Percentiles rank a stretch among this genome's conserved stretches.
These are phyloP conservation scores for Tolypocladium cylindrosporum DNA, from an alignment of 2,329 filamentous ascomycete genomes.

Conservation along the genomic window DNA sequence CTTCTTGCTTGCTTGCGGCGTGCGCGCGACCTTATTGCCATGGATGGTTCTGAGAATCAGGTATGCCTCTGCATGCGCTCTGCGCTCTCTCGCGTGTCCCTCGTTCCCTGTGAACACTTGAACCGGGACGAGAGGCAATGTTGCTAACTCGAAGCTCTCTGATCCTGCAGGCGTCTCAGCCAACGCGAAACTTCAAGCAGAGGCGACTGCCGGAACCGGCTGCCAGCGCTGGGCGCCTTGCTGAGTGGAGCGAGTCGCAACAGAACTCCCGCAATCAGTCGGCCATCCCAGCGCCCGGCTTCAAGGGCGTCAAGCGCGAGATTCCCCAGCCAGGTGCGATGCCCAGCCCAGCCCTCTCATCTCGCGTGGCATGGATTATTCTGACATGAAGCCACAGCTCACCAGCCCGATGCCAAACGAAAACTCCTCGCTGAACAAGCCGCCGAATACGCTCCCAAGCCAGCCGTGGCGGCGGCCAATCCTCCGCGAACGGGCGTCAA, in stretches of 20 bases:
- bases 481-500: conserved; percentile 34
- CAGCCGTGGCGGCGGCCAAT: conserved; percentile 11
- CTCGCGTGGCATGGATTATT: background rate
- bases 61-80: conserved; percentile 9
- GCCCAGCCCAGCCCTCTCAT: background rate
- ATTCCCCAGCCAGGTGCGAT: conserved; percentile 31
- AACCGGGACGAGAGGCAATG: background rate
- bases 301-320: conserved; percentile 41
- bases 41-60: conserved; percentile 21
- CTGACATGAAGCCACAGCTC: conserved; percentile 26
- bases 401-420: conserved; percentile 48
- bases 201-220: conserved; percentile 22
- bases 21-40: conserved; percentile 14
- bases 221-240: conserved; percentile 24
- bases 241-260: conserved; percentile 51
- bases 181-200: conserved; percentile 18
- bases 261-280: conserved; percentile 42
- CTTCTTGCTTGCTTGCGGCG: conserved; percentile 13
- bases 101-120: background rate
- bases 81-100: background rate
- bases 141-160: background rate
- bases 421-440: conserved; percentile 47
- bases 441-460: conserved; percentile 33
- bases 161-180: conserved; percentile 6
- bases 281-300: conserved; percentile 26